phyloP scores from a whole-genome alignment of 352 stramenopile species.

The Phytopythium helicoides region DNA sequence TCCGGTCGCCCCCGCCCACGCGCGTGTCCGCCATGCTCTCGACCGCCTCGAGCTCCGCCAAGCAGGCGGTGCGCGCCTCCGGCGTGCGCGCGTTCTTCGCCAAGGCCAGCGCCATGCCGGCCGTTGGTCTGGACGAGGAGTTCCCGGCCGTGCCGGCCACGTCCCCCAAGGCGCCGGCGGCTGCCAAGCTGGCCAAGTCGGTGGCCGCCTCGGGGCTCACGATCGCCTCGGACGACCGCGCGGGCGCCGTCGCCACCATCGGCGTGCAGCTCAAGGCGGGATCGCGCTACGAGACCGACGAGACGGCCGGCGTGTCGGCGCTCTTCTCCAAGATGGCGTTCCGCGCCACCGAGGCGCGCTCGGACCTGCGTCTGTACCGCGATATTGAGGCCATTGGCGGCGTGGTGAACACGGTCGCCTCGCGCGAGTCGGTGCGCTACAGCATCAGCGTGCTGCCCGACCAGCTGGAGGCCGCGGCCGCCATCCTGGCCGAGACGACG shows the following conservation, averaged over 20 bases:
- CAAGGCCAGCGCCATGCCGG: slow-evolving; percentile 53
- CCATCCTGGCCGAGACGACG: slow-evolving; percentile 80
- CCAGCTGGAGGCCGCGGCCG: slow-evolving; percentile 55
- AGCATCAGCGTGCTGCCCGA: slow-evolving; percentile 74
- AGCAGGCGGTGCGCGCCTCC: too few species aligned
- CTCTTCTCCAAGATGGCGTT: slow-evolving; percentile 85
- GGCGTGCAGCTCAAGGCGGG: slow-evolving; percentile 64
- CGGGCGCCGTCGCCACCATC: slow-evolving; percentile 52
- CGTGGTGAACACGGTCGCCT: slow-evolving; percentile 49
- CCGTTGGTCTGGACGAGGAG: slow-evolving; percentile 57
- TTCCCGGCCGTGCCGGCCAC: slow-evolving; percentile 50
- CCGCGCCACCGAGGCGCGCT: slow-evolving; percentile 65
- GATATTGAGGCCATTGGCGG: slow-evolving; percentile 82
- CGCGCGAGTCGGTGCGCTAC: slow-evolving; percentile 77
- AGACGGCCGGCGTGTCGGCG: slow-evolving; percentile 71
- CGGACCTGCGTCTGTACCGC: slow-evolving; percentile 78
- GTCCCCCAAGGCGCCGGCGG: slow-evolving; percentile 18
- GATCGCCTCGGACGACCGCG: slow-evolving; percentile 57
- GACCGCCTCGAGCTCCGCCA: too few species aligned
- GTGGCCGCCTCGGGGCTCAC: slow-evolving; percentile 45
- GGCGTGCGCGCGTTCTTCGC: slow-evolving; percentile 58
- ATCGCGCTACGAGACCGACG: slow-evolving; percentile 61
- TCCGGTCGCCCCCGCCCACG: too few species aligned
- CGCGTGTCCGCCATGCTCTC: too few species aligned
- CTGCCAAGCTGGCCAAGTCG: slow-evolving; percentile 22